Evolutionary conservation across 495 filamentous ascomycete species (phyloP).

Genomic region (Neurospora intermedia): DNA sequence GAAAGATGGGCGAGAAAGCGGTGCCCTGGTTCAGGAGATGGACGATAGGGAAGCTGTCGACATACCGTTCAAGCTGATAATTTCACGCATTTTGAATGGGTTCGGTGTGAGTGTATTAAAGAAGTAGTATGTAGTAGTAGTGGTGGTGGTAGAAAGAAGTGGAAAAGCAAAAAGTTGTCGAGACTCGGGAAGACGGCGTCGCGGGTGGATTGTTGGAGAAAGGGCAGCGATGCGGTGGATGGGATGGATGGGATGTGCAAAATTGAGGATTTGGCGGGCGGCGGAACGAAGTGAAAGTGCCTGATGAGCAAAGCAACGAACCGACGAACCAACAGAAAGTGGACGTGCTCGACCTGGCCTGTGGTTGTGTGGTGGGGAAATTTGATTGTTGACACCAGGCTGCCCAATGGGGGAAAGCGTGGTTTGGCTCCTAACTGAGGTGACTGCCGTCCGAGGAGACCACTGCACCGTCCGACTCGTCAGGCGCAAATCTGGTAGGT

Average conservation of each 20-base stretch:
- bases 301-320: background rate
- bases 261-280: slow-evolving; percentile 24
- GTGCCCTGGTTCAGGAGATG: background rate
- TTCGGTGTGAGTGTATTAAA: slow-evolving; percentile 4
- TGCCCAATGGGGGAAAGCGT: slow-evolving; percentile 22
- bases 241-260: slow-evolving; percentile 16
- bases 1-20: background rate
- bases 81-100: slow-evolving; percentile 81
- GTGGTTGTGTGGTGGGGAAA: slow-evolving; percentile 19
- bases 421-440: slow-evolving; percentile 4
- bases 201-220: background rate
- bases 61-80: slow-evolving; percentile 98
- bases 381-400: slow-evolving; percentile 28
- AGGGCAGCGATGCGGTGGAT: background rate
- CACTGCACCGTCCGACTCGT: no score
- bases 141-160: background rate
- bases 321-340: background rate
- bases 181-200: slow-evolving; percentile 15
- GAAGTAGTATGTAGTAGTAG: background rate
- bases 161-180: slow-evolving; percentile 8
- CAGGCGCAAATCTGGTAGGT: background rate
- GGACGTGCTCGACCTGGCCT: background rate
- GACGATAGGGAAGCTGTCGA: slow-evolving; percentile 15
- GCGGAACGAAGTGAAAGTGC: slow-evolving; percentile 10
- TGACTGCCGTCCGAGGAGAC: slow-evolving; percentile 9